Percentiles rank a stretch among this genome's conserved stretches.
These are phyloP conservation scores for Naganishia sp. DNA, from an alignment of 1,284 basidiomycete genomes.

Conservation along the genomic window DNA sequence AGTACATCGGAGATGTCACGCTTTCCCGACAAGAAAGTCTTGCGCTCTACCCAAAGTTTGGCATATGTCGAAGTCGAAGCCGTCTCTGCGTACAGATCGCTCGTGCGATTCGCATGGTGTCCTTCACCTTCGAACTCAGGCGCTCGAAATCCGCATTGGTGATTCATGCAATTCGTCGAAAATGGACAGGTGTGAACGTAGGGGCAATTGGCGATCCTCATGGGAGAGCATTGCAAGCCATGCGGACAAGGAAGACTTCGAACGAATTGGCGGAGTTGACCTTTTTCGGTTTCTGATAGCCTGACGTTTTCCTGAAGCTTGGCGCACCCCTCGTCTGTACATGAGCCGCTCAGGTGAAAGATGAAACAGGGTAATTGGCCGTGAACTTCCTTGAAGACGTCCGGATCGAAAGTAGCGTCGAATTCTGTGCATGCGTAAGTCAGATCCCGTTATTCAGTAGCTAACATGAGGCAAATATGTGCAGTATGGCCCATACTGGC, in stretches of 20 bases:
- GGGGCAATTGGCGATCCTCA: background rate
- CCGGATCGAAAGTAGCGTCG: background rate
- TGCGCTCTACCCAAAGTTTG: background rate
- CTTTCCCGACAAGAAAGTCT: background rate
- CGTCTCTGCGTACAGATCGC: conserved; percentile 15
- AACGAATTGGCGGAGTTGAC: conserved; percentile 4
- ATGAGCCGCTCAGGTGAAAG: background rate
- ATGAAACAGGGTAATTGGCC: background rate
- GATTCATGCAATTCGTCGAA: background rate
- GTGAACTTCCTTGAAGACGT: background rate
- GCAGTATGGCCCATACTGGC: background rate
- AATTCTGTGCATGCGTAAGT: background rate
- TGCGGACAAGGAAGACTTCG: conserved; percentile 10
- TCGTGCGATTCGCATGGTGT: conserved; percentile 6
- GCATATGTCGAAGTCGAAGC: conserved; percentile 6
- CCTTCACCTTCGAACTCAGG: conserved; percentile 11
- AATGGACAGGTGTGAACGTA: conserved; percentile 8
- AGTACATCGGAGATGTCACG: background rate
- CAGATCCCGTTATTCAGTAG: background rate
- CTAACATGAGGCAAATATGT: background rate
- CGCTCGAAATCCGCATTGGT: conserved; percentile 5
- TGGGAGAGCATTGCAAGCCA: conserved; percentile 1
- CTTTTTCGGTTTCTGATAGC: conserved; percentile 3
- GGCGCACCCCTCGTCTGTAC: background rate
- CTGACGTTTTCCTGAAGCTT: background rate